Conservation (phyloP, 2,329 filamentous ascomycete genomes). For the Cryoendolithus antarcticus region DNA sequence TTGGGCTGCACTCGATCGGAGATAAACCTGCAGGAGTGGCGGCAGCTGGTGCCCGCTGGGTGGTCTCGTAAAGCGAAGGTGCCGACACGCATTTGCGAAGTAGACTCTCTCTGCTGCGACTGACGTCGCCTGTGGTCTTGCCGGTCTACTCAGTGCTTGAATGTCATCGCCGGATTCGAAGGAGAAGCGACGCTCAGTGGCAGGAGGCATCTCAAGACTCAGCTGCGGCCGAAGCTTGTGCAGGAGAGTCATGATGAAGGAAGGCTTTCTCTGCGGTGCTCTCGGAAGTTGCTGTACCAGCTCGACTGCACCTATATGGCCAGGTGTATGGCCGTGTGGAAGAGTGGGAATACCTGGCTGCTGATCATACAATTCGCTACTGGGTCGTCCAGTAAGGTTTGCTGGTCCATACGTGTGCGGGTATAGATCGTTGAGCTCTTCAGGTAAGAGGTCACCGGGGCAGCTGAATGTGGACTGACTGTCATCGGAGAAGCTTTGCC, state of each 20-base stretch:
- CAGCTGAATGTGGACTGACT: constrained; percentile 25
- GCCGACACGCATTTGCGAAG: constrained; percentile 17
- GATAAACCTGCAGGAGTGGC: constrained; percentile 4
- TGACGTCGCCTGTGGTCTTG: not conserved
- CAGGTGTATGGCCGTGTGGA: too few relatives aligned
- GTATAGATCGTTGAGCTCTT: constrained; percentile 12
- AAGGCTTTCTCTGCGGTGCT: constrained; percentile 5
- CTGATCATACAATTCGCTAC: too few relatives aligned
- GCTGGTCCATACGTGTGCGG: too few relatives aligned
- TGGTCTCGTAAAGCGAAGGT: constrained; percentile 5
- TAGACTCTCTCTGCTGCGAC: constrained; percentile 5
- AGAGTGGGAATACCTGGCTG: too few relatives aligned
- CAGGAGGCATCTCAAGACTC: constrained; percentile 9
- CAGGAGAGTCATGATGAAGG: constrained; percentile 18
- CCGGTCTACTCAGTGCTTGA: not conserved
- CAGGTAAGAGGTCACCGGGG: constrained; percentile 20
- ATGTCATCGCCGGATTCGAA: constrained; percentile 32
- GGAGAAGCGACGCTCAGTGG: constrained; percentile 25
- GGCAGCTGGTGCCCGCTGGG: not conserved
- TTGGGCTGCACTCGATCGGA: constrained; percentile 14
- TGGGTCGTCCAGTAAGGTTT: too few relatives aligned
- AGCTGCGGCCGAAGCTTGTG: constrained; percentile 17
- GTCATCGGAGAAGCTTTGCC: constrained; percentile 15
- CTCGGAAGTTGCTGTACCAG: not conserved
- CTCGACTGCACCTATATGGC: too few relatives aligned